Percentiles rank a stretch among this genome's conserved stretches.
phyloP scores from a whole-genome alignment of 1,139 yeast genomes.

The Hyphopichia buzzinii region DNA sequence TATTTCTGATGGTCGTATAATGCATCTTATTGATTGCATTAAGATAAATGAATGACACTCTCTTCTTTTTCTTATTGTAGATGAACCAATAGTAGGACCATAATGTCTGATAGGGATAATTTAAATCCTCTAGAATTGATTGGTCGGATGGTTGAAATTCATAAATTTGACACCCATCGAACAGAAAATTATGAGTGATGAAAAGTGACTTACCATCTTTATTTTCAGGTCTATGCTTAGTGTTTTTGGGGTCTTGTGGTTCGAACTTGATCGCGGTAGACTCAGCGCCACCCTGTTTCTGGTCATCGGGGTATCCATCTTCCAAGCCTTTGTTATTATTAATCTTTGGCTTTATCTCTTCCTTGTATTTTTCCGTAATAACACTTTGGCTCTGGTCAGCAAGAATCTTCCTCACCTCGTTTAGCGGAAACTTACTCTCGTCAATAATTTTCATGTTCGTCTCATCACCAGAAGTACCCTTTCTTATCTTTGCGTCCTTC shows the following conservation, averaged over 20 bases:
- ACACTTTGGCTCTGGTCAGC: not conserved
- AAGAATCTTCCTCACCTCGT: not conserved
- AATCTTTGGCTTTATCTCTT: not conserved
- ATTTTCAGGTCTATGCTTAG: not conserved
- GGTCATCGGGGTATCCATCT: too few species aligned
- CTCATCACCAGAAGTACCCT: not conserved
- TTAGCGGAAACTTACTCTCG: not conserved
- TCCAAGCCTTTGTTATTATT: too few species aligned
- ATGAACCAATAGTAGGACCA: conserved; percentile 96
- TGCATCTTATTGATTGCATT: conserved; percentile 45
- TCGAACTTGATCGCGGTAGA: not conserved
- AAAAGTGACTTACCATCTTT: not conserved
- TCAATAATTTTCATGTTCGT: not conserved
- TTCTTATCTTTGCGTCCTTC: conserved; percentile 3
- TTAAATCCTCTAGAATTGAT: conserved; percentile 64
- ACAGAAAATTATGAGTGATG: not conserved
- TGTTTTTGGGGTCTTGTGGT: not conserved
- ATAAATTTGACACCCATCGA: conserved; percentile 58
- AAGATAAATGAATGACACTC: conserved; percentile 80
- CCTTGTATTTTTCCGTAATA: not conserved
- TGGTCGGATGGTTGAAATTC: conserved; percentile 80
- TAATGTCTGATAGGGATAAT: conserved; percentile 68
- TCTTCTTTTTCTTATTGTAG: conserved; percentile 83
- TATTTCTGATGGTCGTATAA: conserved; percentile 32
- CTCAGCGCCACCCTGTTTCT: too few species aligned